Evolutionary conservation across 2,329 filamentous ascomycete species (phyloP), one percentile per base, ranked within the genome.

Genomic region (Cladorrhinum sp.): DNA sequence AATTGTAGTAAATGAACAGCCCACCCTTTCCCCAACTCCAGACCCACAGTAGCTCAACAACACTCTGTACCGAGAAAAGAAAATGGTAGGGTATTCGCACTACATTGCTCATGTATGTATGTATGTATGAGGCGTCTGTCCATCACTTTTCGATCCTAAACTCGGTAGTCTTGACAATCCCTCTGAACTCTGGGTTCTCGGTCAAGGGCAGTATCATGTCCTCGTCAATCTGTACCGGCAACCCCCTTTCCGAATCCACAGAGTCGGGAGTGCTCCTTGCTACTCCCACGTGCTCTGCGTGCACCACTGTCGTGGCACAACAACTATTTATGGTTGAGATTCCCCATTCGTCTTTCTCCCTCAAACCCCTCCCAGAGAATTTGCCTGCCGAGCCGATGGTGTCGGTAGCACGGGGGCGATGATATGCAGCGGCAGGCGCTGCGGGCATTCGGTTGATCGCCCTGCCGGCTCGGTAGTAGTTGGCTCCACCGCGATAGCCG

Each of bases 381-480:
- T n/a, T 45, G 3, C 32, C 32, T 3, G 25, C 50, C 3, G 50
- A 22, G 8, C 41, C 41, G 8, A 45, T 45, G 16, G 41, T 45
- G 41, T 45, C 27, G 12, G 53, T 45, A 22, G 32, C 50, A 12
- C 32, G 52, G 12, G 22, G 29, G 18, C 13, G 52, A 24, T 36
- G 58, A 32, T 55, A 52, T 27, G 55, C 63, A 5, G 41, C 41
- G 18, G 41, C 8, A 18, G 41, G 41, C 4, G 41, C 16, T n/a
- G 50, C 23, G 1, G 64, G 65, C 4, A 67, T 45, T 1, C 61
- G 58, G 54, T 63, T 61, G 16, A 67, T 62, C 1, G 65, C 65
- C 41, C 64, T 67, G 32, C 65, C 65, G 25, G 65, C 65, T 22
- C 65, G 64, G 58, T 67, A 67, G 61, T 67, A 67, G 60, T 67